Percentiles rank a stretch among this genome's conserved stretches.
These are phyloP conservation scores for Colletotrichum camelliae DNA, from an alignment of 2,329 filamentous ascomycete species.

Conservation along the genomic window DNA sequence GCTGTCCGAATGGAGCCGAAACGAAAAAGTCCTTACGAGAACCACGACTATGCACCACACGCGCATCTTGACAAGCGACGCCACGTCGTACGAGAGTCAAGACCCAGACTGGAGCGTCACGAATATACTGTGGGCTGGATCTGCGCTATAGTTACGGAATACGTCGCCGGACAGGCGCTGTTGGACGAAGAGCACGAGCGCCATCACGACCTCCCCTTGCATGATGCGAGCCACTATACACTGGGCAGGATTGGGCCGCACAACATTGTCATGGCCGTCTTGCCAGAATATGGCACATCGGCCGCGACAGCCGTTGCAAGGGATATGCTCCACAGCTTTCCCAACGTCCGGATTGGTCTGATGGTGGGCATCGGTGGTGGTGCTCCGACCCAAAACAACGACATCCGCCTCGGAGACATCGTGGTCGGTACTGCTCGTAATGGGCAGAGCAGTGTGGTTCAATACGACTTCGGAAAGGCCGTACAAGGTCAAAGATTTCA, in stretches of 20 bases:
- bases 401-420: slow-evolving; percentile 34
- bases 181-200: neutral
- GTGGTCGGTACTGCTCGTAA: slow-evolving; percentile 1
- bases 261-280: slow-evolving; percentile 25
- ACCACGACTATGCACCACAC: neutral
- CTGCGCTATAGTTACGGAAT: slow-evolving; percentile 5
- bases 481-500: slow-evolving; percentile 23
- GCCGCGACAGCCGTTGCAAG: slow-evolving; percentile 24
- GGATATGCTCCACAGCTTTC: slow-evolving; percentile 34
- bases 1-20: neutral
- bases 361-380: slow-evolving; percentile 42
- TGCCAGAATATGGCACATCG: slow-evolving; percentile 23
- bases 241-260: slow-evolving; percentile 24
- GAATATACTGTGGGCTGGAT: slow-evolving; percentile 19
- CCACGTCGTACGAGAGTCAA: neutral
- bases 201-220: neutral
- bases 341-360: slow-evolving; percentile 32
- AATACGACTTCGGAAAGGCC: slow-evolving; percentile 31
- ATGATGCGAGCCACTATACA: slow-evolving; percentile 22
- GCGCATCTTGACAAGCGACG: neutral
- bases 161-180: neutral
- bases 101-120: neutral
- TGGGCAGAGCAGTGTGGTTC: slow-evolving; percentile 25
- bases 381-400: slow-evolving; percentile 34
- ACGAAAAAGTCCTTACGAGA: neutral